Evolutionary conservation across 805 yeast species (phyloP).

Genomic region (Yarrowia osloensis): DNA sequence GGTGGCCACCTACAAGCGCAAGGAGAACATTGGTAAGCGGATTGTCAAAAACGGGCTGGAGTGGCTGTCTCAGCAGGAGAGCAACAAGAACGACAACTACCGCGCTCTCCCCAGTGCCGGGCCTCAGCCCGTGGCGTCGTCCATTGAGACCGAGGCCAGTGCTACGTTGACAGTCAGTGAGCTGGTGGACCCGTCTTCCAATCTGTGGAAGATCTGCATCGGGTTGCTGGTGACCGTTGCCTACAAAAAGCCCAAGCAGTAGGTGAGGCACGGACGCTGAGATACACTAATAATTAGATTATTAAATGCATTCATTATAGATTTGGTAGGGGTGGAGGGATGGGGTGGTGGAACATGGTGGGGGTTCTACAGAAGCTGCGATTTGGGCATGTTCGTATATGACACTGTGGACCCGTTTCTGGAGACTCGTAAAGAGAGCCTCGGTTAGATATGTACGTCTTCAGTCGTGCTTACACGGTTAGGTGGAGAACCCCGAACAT

Average conservation of each 20-base stretch:
- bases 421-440: no score
- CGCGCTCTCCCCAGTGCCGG: conserved; percentile 8
- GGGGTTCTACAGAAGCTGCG: no score
- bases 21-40: conserved; percentile 25
- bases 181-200: conserved; percentile 3
- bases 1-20: conserved; percentile 12
- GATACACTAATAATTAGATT: not conserved
- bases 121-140: conserved; percentile 24
- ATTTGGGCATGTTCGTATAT: no score
- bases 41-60: conserved; percentile 27
- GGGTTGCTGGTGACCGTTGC: conserved; percentile 13
- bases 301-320: conserved; percentile 11
- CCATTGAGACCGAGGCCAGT: conserved; percentile 23
- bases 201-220: conserved; percentile 10
- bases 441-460: no score
- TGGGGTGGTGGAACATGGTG: no score
- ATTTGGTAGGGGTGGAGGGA: not conserved
- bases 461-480: no score
- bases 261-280: not conserved
- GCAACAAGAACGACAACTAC: conserved; percentile 6
- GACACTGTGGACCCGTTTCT: no score
- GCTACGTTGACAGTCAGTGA: conserved; percentile 13
- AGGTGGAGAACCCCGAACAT: no score
- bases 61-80: conserved; percentile 27
- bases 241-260: conserved; percentile 25